phyloP scores from a whole-genome alignment of 495 filamentous ascomycete species.

The Neurospora terricola region DNA sequence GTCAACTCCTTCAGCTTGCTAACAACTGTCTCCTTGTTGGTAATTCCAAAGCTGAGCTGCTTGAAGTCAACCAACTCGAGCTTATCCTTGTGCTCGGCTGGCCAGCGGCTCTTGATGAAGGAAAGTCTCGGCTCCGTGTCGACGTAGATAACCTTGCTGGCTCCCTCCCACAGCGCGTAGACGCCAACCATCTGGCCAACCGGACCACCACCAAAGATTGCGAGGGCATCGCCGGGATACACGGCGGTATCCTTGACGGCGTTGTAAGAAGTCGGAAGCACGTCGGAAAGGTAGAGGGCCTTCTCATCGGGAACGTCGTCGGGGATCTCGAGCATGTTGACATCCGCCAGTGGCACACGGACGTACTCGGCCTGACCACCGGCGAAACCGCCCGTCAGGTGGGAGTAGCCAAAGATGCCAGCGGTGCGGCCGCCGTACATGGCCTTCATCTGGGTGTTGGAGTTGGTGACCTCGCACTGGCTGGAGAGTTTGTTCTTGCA shows the following conservation, averaged over 20 bases:
- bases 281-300: constrained; percentile 69
- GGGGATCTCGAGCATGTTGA: constrained; percentile 72
- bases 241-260: constrained; percentile 78
- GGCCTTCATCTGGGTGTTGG: constrained; percentile 54
- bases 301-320: constrained; percentile 82
- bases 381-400: constrained; percentile 79
- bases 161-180: constrained; percentile 63
- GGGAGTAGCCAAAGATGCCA: constrained; percentile 65
- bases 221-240: constrained; percentile 66
- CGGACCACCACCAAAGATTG: constrained; percentile 69
- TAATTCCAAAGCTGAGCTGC: constrained; percentile 35
- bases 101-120: constrained; percentile 52
- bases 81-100: constrained; percentile 30
- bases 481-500: constrained; percentile 67
- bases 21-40: constrained; percentile 49
- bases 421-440: constrained; percentile 69
- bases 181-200: constrained; percentile 76
- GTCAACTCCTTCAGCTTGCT: constrained; percentile 64
- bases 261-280: constrained; percentile 70
- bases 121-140: constrained; percentile 72
- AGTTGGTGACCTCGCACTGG: constrained; percentile 71
- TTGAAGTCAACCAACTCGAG: constrained; percentile 37
- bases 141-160: constrained; percentile 67
- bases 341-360: constrained; percentile 72
- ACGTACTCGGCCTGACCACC: constrained; percentile 86